These are phyloP conservation scores for Brasenia schreberi DNA, from an alignment of 164 flowering plant genomes.

Conservation along the genomic window DNA sequence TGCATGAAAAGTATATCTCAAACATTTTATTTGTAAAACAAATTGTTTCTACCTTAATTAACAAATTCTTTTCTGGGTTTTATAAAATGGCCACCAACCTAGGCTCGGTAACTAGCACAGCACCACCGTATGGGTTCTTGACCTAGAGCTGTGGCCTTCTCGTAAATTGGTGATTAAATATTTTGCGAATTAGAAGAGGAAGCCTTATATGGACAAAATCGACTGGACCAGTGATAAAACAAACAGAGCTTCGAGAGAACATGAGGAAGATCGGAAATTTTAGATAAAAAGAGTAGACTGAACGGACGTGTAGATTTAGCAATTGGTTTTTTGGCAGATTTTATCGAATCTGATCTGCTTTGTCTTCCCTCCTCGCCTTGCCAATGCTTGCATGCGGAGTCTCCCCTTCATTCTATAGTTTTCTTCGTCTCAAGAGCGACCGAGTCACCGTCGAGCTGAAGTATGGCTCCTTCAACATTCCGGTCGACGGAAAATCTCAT, in stretches of 20 bases:
- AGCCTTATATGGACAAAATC: not conserved
- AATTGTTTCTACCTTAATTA: too few species aligned
- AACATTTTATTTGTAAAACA: too few species aligned
- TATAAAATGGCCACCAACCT: not conserved
- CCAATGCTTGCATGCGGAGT: not conserved
- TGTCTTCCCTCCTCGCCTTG: not conserved
- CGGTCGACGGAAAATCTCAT: not conserved
- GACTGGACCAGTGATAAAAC: not conserved
- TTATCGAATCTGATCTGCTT: not conserved
- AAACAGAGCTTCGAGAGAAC: not conserved
- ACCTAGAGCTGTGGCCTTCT: not conserved
- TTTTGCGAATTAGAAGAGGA: not conserved
- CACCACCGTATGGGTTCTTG: not conserved
- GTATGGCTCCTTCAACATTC: not conserved
- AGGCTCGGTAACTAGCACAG: not conserved
- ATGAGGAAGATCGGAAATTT: not conserved
- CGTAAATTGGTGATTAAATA: not conserved
- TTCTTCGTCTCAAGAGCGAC: not conserved
- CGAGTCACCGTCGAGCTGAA: not conserved
- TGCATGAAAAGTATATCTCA: too few species aligned
- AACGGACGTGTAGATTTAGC: not conserved
- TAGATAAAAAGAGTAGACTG: not conserved
- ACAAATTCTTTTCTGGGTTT: too few species aligned
- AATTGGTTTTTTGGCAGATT: not conserved
- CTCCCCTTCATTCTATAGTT: not conserved